Conservation (phyloP, 2,329 filamentous ascomycete genomes). For the Fusarium sp. region DNA sequence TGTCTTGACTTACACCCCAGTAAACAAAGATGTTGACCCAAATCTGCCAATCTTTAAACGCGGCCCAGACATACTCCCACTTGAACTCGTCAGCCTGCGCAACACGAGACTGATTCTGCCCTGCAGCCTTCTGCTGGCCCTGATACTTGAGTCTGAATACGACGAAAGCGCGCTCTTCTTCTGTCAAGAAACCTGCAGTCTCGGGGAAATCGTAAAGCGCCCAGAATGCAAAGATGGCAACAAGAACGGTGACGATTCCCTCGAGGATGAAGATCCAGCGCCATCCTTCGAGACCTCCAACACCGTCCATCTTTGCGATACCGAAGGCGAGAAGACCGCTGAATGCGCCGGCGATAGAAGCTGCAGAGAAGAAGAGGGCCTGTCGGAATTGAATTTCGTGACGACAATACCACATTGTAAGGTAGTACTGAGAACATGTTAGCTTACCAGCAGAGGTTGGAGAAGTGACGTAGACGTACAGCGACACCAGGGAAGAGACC, state of each 20-base stretch:
- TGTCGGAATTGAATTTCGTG: slow-evolving; percentile 66
- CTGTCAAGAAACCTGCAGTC: slow-evolving; percentile 77
- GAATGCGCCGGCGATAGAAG: slow-evolving; percentile 82
- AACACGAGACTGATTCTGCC: slow-evolving; percentile 46
- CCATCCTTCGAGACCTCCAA: slow-evolving; percentile 70
- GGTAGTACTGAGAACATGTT: slow-evolving; percentile 55
- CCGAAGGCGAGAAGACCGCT: slow-evolving; percentile 78
- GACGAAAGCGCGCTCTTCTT: slow-evolving; percentile 77
- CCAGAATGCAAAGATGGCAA: slow-evolving; percentile 76
- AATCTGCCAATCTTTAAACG: slow-evolving; percentile 85
- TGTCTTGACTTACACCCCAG: slow-evolving; percentile 65
- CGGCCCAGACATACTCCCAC: slow-evolving; percentile 78
- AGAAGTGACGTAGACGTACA: slow-evolving; percentile 40
- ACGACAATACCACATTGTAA: slow-evolving; percentile 71
- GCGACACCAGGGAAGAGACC: slow-evolving; percentile 75
- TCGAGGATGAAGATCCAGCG: slow-evolving; percentile 77
- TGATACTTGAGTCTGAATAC: slow-evolving; percentile 77
- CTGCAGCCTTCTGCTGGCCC: slow-evolving; percentile 49
- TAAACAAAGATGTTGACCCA: slow-evolving; percentile 70
- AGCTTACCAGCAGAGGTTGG: neutral
- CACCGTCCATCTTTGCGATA: slow-evolving; percentile 76
- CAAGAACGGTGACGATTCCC: slow-evolving; percentile 75
- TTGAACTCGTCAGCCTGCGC: slow-evolving; percentile 81
- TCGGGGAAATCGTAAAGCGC: slow-evolving; percentile 85
- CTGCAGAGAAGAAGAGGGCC: slow-evolving; percentile 86